Base-by-base conservation (phyloP, 805 yeast species). In the Metschnikowia kunwiensis region DNA sequence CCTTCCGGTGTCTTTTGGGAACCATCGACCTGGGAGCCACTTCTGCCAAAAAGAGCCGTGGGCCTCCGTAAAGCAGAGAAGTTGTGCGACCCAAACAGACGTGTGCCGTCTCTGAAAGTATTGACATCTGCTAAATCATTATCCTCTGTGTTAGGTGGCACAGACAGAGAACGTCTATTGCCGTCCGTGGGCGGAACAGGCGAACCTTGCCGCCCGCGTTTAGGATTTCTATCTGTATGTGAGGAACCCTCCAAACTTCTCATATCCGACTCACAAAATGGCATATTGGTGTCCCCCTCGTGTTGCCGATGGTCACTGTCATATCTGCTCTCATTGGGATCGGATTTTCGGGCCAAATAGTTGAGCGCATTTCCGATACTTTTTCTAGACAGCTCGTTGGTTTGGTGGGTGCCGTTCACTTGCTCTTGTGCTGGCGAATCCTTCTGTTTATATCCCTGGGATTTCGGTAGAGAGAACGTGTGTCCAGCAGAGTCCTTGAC, bases 261-360 rank as follows among this genome's bases (percentile, higher is more conserved):
- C 44, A 41, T 38, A 5, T 48, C 49, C 9, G 38, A 42, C 19
- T 32, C 46, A 11, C 33, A 38, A 24, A 45, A 45, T 2, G 50
- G 51, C 46, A 37, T 47, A 32, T 50, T 54, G 24, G 41, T 35
- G 32, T 47, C 54, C 24, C 51, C 57, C 20, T 41, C 40, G 14
- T 45, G 51, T 38, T 63, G 65, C 5, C 59, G 61, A 20, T 56
- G 56, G 5, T 60, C 67, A 21, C 46, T 45, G 1, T 33, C 40
- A 38, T 63, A 67, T 24, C 73, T 46, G 5, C 49, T 37, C 36
- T 67, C 70, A 17, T 51, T 44, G 14, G 54, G 56, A 41, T 67
- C 73, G 1, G 40, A 43, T 19, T 39, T 39, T 10, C 32, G 38
- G n/a, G 52, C 44, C 23, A 61, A 60, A 36, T 63, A 60, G 8